Evolutionary conservation across 352 stramenopile species (phyloP).

Genomic region (Poterioochromonas sp.): DNA sequence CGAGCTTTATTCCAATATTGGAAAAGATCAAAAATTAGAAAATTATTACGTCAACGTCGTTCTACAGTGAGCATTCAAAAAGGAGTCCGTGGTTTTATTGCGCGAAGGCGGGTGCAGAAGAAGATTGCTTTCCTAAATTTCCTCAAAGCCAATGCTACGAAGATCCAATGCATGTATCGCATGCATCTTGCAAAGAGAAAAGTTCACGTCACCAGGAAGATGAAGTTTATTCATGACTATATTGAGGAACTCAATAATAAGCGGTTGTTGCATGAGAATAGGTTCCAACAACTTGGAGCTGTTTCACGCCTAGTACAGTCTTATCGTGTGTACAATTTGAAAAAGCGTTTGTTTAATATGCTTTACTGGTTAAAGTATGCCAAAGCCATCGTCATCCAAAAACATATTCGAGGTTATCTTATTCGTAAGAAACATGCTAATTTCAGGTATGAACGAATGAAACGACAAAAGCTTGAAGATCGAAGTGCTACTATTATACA

Average conservation of each 20-base stretch:
- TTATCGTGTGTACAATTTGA: background rate
- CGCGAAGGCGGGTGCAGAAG: background rate
- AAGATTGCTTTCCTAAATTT: too few relatives aligned
- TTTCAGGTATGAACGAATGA: background rate
- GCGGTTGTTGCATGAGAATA: too few relatives aligned
- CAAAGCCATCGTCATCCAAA: background rate
- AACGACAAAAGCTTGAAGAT: background rate
- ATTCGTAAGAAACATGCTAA: background rate
- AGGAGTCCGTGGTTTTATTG: background rate
- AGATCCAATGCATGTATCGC: conserved; percentile 8
- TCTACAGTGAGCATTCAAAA: background rate
- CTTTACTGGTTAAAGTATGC: background rate
- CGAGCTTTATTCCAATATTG: background rate
- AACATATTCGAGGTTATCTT: background rate
- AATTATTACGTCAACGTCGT: background rate
- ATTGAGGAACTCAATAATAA: background rate
- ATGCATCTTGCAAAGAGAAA: background rate
- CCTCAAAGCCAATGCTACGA: too few relatives aligned
- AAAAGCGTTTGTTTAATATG: background rate
- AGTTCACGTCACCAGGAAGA: background rate
- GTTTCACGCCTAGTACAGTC: background rate
- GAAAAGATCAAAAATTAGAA: background rate
- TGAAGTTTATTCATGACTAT: background rate
- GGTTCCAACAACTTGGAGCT: background rate
- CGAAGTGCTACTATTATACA: background rate